These are phyloP conservation scores for Russula earlei DNA, from an alignment of 768 basidiomycete genomes.

Conservation along the genomic window DNA sequence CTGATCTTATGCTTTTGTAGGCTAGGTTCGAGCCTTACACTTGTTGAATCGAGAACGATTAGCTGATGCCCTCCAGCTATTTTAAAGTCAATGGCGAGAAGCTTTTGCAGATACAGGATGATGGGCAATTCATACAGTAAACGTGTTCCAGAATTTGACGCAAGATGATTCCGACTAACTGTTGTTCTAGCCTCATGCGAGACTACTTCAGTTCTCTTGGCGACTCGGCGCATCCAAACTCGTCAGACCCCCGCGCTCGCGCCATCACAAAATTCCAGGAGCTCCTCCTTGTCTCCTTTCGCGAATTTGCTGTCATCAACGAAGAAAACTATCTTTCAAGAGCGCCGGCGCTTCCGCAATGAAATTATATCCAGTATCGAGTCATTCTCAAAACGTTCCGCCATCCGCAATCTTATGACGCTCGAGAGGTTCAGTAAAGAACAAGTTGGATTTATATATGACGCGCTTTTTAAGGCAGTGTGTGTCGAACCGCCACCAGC, in stretches of 20 bases:
- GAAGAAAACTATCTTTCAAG: conserved; percentile 86
- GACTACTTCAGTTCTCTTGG: conserved; percentile 91
- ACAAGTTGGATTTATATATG: conserved; percentile 83
- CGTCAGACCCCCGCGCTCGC: conserved; percentile 77
- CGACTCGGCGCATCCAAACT: conserved; percentile 87
- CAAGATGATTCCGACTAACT: neutral
- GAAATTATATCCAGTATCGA: conserved; percentile 93
- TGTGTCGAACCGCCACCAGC: conserved; percentile 60
- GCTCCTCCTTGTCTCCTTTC: conserved; percentile 90
- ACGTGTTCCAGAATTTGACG: neutral
- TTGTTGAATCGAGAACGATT: neutral
- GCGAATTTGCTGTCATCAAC: conserved; percentile 93
- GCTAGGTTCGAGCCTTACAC: conserved; percentile 39
- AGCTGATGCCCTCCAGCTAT: conserved; percentile 48
- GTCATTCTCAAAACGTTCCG: conserved; percentile 85
- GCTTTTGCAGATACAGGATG: conserved; percentile 87
- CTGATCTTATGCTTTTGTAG: conserved; percentile 27
- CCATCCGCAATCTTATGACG: conserved; percentile 76
- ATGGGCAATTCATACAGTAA: conserved; percentile 92
- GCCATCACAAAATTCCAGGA: conserved; percentile 98
- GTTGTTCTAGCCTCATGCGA: conserved; percentile 66
- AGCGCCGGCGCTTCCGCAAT: conserved; percentile 75
- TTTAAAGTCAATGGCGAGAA: conserved; percentile 96
- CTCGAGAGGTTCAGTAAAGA: conserved; percentile 80
- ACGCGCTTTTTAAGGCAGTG: conserved; percentile 80